Base-by-base conservation (phyloP, 345 rosid species). In the Carallia pectinifolia region DNA sequence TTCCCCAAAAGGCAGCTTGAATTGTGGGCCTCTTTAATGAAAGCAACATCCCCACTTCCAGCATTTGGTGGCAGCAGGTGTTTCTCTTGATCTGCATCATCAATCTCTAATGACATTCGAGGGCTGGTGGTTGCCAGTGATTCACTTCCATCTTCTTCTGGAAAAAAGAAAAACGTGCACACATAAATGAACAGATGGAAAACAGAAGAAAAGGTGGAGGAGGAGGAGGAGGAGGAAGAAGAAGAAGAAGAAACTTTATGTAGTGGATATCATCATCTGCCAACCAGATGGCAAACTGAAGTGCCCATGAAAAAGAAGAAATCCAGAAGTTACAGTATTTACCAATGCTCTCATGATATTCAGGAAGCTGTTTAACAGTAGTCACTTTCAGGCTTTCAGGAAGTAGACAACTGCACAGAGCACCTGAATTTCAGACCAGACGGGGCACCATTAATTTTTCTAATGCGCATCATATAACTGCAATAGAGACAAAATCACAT, bases 381-480 rank as follows among this genome's bases (percentile, higher is more conserved):
- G 89, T 87, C 55, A 79, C 92, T 84, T 89, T 91, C 79, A 87
- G 89, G 79, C 88, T 84, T 77, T 89, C 96, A 47, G 96, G 96
- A 79, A 89, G 92, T 67, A 89, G 80, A 68, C 96, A 89, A 68
- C 89, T 82, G 50, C 92, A 89, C 47, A 89, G 56, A 54, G 87
- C 67, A 74, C 96, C 92, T 89, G 81, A 65, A 67, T 54, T 48
- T 76, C 61, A 50, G 61, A 76, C 55, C 52, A 58, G 6, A 52
- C n/a, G 23, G 59, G 4, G 29, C 54, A 72, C 31, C 5, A 3
- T 67, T 54, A 48, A 30, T 65, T 31, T 50, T 12, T 16, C 53
- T 48, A 37, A 48, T 17, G 50, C 5, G 3, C 59, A 19, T 55
- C 59, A 55, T 29, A n/a, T 23, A 55, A 29, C 31, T 7, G 9